A percentile compares a stretch with the other conserved stretches of the same genome.
Evolutionary conservation across 495 filamentous ascomycete species (phyloP).

Genomic region (Arthonia radiata): DNA sequence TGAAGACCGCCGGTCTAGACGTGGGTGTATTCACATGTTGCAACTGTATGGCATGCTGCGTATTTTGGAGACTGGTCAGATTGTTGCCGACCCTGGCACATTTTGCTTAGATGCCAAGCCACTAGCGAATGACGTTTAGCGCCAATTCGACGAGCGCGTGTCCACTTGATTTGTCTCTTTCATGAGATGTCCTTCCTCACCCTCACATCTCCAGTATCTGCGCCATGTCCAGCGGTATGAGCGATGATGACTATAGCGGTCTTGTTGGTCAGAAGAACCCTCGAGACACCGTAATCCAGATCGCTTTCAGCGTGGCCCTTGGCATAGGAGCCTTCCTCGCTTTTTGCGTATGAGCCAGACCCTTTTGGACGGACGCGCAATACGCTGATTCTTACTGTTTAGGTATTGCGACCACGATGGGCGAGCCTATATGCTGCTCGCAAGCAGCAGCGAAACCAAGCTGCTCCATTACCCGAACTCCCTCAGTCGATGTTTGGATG

Average conservation of each 20-base stretch:
- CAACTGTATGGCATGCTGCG: too few relatives aligned
- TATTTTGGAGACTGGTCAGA: too few relatives aligned
- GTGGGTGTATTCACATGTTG: too few relatives aligned
- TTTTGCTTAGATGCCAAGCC: too few relatives aligned
- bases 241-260: slow-evolving; percentile 2
- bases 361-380: slow-evolving; percentile 1
- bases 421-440: slow-evolving; percentile 76
- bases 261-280: slow-evolving; percentile 13
- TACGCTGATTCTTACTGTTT: slow-evolving; percentile 3
- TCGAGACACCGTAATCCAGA: slow-evolving; percentile 32
- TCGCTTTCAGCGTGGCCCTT: slow-evolving; percentile 29
- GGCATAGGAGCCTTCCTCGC: slow-evolving; percentile 33
- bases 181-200: too few relatives aligned
- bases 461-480: slow-evolving; percentile 56
- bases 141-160: too few relatives aligned
- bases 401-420: slow-evolving; percentile 78
- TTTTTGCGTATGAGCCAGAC: slow-evolving; percentile 26
- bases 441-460: slow-evolving; percentile 39
- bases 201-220: too few relatives aligned
- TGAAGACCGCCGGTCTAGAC: too few relatives aligned
- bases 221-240: neutral
- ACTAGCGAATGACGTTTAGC: too few relatives aligned
- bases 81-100: too few relatives aligned
- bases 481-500: slow-evolving; percentile 79
- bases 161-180: too few relatives aligned